Conservation (phyloP, 2,329 filamentous ascomycete species). For the Blumeriella jaapii region DNA sequence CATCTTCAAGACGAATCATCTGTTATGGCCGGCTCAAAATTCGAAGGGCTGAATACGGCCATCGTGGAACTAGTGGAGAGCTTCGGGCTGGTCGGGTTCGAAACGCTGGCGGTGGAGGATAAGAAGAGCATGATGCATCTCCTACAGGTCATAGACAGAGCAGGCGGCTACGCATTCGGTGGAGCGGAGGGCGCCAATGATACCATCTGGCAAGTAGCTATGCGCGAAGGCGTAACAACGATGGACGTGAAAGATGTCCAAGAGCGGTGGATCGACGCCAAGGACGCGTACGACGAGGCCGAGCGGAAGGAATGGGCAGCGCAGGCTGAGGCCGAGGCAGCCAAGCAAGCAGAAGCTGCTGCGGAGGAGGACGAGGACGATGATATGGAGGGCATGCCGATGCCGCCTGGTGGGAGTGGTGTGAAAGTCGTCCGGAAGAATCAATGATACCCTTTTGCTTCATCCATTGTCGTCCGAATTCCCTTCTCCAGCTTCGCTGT, state of each 20-base stretch:
- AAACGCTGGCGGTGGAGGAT: conserved; percentile 91
- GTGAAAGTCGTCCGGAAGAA: conserved; percentile 59
- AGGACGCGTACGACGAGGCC: conserved; percentile 73
- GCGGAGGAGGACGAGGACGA: conserved; percentile 35
- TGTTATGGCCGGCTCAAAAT: conserved; percentile 59
- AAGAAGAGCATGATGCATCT: conserved; percentile 95
- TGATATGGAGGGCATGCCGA: conserved; percentile 31
- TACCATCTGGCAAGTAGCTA: conserved; percentile 92
- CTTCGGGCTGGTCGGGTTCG: conserved; percentile 82
- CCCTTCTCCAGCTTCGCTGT: conserved; percentile 36
- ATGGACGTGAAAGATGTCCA: conserved; percentile 85
- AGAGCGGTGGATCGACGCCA: conserved; percentile 87
- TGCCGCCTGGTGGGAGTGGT: conserved; percentile 45
- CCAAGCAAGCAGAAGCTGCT: conserved; percentile 27
- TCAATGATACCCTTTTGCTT: conserved; percentile 35
- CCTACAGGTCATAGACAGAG: conserved; percentile 78
- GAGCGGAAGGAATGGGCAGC: conserved; percentile 68
- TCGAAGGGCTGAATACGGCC: conserved; percentile 72
- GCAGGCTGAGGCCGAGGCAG: conserved; percentile 41
- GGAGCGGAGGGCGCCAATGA: conserved; percentile 86
- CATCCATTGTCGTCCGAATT: conserved; percentile 32
- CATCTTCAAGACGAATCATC: conserved; percentile 70
- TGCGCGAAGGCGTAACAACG: conserved; percentile 62
- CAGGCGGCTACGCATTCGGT: conserved; percentile 87
- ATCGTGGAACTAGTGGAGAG: conserved; percentile 79